Evolutionary conservation across 768 basidiomycete species (phyloP), one percentile per base, ranked within the genome.

Genomic region (Mrakia blollopis): DNA sequence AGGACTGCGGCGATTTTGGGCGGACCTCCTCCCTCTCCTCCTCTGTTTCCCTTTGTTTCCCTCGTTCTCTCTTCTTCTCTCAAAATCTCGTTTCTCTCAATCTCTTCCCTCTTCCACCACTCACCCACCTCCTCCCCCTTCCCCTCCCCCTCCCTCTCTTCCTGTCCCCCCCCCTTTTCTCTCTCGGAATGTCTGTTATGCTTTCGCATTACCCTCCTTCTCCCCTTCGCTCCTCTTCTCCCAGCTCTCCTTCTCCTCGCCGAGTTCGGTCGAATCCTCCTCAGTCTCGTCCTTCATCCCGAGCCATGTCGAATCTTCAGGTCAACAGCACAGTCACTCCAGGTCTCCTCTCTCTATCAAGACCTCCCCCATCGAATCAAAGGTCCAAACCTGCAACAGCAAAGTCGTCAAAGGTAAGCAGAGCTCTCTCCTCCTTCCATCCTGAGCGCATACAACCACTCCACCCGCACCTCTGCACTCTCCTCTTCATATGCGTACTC

Each of bases 211-310:
- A 18, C 35, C 65, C 65, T 41, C 10, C 65, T 23, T 68, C 65
- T 30, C 65, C 65, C 37, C 10, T 39, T 35, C 25, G 35, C 0
- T 68, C 65, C 16, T 39, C 35, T 18, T 39, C 65, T 6, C 65
- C 65, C 1, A 39, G 35, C 39, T 68, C 65, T 0, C 65, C 65
- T n/a, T 44, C 39, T 18, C 65, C 65, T 68, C 65, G 65, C 2
- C 65, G 65, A 68, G 65, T 68, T 39, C 65, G 65, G 8, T 68
- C 65, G 11, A 68, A 39, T 23, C 65, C 37, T 41, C 35, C 65
- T 39, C 65, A 25, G 30, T 54, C 54, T 13, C 54, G 39, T 37
- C 65, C 65, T n/a, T 68, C 65, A 39, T 39, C 65, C 25, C 37
- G 35, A 9, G 35, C 65, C 37, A 68, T 68, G 65, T 68, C 65